Conservation (phyloP, 2,329 filamentous ascomycete genomes). For the Trichoderma breve region DNA sequence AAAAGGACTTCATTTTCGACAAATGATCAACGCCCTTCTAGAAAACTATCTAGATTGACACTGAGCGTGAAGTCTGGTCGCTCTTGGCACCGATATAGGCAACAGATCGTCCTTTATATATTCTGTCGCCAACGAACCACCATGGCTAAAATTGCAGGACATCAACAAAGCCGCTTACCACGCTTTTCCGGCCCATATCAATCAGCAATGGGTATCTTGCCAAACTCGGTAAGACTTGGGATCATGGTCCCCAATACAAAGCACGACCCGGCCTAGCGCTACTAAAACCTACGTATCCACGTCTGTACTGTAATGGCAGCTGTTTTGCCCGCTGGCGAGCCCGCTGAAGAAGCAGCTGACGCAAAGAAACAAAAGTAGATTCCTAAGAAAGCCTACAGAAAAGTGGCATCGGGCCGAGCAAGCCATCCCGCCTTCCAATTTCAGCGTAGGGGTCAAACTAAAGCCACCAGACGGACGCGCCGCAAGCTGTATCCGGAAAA, state of each 20-base stretch:
- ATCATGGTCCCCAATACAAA: neutral
- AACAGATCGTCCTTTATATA: constrained; percentile 15
- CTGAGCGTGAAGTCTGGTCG: constrained; percentile 1
- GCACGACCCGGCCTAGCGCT: neutral
- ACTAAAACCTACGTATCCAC: constrained; percentile 8
- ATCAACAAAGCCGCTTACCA: neutral
- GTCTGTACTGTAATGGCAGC: neutral
- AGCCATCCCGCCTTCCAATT: constrained; percentile 15
- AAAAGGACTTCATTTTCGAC: constrained; percentile 18
- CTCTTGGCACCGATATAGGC: neutral
- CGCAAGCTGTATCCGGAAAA: neutral
- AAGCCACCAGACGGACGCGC: neutral
- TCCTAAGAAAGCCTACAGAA: neutral
- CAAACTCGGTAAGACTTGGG: neutral
- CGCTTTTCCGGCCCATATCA: neutral
- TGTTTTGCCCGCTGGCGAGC: neutral
- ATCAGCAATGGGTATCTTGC: neutral
- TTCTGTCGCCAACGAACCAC: neutral
- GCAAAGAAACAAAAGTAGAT: neutral
- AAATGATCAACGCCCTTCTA: constrained; percentile 8
- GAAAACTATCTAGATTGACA: neutral
- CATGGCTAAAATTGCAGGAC: constrained; percentile 1
- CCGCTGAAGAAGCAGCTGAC: constrained; percentile 7
- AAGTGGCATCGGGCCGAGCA: constrained; percentile 16
- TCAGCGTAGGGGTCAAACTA: constrained; percentile 6